Conservation (phyloP, 2,329 filamentous ascomycete species). For the Helicocarpus griseus region DNA sequence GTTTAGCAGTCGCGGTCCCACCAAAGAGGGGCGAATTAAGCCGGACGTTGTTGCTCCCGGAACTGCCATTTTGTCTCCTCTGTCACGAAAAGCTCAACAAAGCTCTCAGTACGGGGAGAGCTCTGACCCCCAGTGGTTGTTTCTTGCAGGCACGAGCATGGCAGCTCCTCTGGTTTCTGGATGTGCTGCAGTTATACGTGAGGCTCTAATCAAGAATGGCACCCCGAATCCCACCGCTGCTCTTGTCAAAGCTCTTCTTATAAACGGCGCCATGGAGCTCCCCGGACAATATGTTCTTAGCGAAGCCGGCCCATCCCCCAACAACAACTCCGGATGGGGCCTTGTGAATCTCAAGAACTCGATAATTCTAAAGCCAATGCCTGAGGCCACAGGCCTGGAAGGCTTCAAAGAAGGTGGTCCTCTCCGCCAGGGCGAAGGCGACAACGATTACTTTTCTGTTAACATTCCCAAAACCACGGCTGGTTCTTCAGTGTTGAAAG, state of each 20-base stretch:
- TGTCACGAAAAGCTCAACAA: conserved; percentile 7
- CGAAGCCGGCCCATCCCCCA: conserved; percentile 14
- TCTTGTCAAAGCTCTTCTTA: conserved; percentile 18
- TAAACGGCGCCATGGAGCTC: conserved; percentile 17
- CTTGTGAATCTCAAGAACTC: conserved; percentile 15
- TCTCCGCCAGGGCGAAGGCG: conserved; percentile 5
- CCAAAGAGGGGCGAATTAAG: conserved; percentile 14
- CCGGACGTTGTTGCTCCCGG: conserved; percentile 19
- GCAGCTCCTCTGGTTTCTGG: conserved; percentile 18
- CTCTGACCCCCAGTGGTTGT: conserved; percentile 12
- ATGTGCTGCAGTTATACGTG: conserved; percentile 14
- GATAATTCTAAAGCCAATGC: conserved; percentile 4
- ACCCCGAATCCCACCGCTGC: conserved; percentile 13
- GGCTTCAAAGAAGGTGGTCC: conserved; percentile 6
- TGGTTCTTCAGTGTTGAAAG: conserved; percentile 8
- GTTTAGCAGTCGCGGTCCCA: conserved; percentile 17
- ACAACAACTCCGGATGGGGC: conserved; percentile 15
- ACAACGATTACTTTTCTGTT: conserved; percentile 5
- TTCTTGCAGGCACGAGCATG: conserved; percentile 17
- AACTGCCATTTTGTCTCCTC: conserved; percentile 13
- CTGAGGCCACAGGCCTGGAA: too few species aligned
- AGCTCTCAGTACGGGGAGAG: conserved; percentile 5
- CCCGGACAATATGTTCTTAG: conserved; percentile 12
- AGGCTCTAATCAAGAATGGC: conserved; percentile 12
- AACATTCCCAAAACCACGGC: conserved; percentile 1